Base-by-base conservation (phyloP, 2,329 filamentous ascomycete genomes). In the Rhexocercosporidium sp. region DNA sequence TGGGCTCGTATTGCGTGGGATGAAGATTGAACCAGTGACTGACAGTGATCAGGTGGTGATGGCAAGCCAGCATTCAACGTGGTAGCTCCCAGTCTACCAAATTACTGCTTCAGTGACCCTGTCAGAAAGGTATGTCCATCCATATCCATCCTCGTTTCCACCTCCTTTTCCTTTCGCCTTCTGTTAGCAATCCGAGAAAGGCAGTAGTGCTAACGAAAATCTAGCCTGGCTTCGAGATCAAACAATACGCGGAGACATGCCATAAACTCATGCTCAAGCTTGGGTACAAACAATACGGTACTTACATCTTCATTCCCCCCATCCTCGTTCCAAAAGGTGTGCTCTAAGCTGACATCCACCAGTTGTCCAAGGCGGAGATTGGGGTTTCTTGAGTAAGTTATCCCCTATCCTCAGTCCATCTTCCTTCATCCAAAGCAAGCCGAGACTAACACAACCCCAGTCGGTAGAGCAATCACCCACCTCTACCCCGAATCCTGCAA, bases 191-290 rank as follows among this genome's bases (percentile, higher is more conserved):
- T 16, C 16, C 16, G n/a, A 4, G 44, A 46, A 18, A 14, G 22
- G 12, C 3, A 14, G 7, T 59, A 47, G 16, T 37, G 12, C 56
- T 67, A 31, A 69, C 41, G 29, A 37, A 8, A 5, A 77, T 76
- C 54, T 80, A 86, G 78, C 81, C 80, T 65, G 87, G 87, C 0
- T 91, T 90, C 67, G 83, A 82, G 4, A 73, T 88, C 20, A 79
- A 81, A 27, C 85, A 90, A 69, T 89, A 90, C 72, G 87, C 88
- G 1, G 87, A 92, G 76, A 83, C 83, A 0, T 80, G 86, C 69
- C 86, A 93, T 75, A 87, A 87, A 65, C 78, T 93, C 18, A 93
- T 93, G 91, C 77, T 85, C 6, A 82, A 83, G 22, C 82, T 93
- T 1, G 90, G 90, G 0, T 93, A 91, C 74, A 71, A 82, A 1